These are phyloP conservation scores for cucumber (Cucumis sativus) DNA, from an alignment of 306 rosid genomes.

Conservation along the genomic window DNA sequence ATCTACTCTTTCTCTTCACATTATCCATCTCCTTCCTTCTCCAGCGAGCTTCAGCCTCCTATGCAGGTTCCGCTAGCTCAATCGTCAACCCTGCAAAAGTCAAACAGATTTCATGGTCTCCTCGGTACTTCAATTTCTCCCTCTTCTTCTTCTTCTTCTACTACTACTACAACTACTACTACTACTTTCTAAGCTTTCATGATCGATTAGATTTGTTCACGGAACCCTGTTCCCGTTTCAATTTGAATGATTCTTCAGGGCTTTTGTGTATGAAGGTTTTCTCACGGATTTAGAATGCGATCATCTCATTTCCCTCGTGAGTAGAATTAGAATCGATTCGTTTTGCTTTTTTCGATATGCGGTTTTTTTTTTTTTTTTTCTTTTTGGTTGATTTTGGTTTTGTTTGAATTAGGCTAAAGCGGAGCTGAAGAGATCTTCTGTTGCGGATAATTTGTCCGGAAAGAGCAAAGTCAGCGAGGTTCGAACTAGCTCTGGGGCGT, in stretches of 20 bases:
- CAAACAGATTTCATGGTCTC: slow-evolving; percentile 87
- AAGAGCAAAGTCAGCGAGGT: slow-evolving; percentile 65
- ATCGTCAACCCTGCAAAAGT: slow-evolving; percentile 80
- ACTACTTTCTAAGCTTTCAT: neutral
- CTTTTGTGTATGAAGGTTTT: slow-evolving; percentile 77
- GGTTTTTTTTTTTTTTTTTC: neutral
- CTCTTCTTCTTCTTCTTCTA: neutral
- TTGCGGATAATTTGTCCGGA: slow-evolving; percentile 71
- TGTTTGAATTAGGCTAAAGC: slow-evolving; percentile 54
- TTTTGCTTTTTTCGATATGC: neutral
- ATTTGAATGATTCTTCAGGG: slow-evolving; percentile 39
- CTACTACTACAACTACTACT: too few relatives aligned
- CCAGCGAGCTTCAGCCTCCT: slow-evolving; percentile 28
- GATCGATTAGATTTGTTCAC: neutral
- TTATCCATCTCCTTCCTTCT: slow-evolving; percentile 23
- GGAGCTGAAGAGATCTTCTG: slow-evolving; percentile 92
- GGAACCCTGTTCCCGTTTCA: neutral
- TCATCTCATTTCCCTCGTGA: slow-evolving; percentile 80
- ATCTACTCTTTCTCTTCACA: slow-evolving; percentile 17
- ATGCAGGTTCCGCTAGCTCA: slow-evolving; percentile 74
- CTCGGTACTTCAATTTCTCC: slow-evolving; percentile 41
- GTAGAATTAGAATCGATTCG: slow-evolving; percentile 10
- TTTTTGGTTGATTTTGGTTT: neutral
- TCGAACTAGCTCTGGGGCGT: slow-evolving; percentile 95
- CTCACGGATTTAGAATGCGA: slow-evolving; percentile 89